Evolutionary conservation across 2,329 filamentous ascomycete species (phyloP), one percentile per base, ranked within the genome.

Genomic region (Exophiala bonariae): DNA sequence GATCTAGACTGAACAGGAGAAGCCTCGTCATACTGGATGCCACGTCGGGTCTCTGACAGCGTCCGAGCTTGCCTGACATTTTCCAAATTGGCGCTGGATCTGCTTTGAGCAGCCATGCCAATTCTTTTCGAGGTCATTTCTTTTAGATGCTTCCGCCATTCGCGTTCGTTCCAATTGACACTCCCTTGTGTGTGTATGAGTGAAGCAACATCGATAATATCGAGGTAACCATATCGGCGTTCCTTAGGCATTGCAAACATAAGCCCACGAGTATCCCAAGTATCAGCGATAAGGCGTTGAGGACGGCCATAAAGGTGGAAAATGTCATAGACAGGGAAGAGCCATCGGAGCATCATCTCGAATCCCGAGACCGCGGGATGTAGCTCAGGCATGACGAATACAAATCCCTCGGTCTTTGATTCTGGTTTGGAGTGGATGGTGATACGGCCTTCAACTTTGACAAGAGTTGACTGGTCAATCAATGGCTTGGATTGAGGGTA

Each of bases 161-260:
- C 88, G 18, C 84, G 79, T 68, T 97, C 93, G 35, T 76, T 83
- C 90, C 91, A 96, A 18, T 69, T 74, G 16, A 80, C 72, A 65
- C 86, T 95, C 16, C 87, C 88, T 3, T 89, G 80, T 3, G 85
- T 85, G 54, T 87, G 78, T 52, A 99, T 90, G 33, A 97, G 72
- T 43, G 79, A 79, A 3, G 85, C 83, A 13, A 97, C 88, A 63
- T 99, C 93, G 46, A 91, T 70, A 28, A 90, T 83, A 61, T 97
- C 93, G 19, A 99, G 72, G 61, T 97, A 97, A 1, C 92, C 91
- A 61, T 95, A 95, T 55, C 87, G 81, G 43, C 85, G 83, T 59
- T 93, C 83, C 59, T 87, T 89, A 0, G 93, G 92, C 85, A 99
- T 95, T 4, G 91, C 93, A 66, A 97, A 99, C 93, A 99, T 99